phyloP scores from a whole-genome alignment of 2,329 filamentous ascomycete species.

The Dryadomyces sulphureus region DNA sequence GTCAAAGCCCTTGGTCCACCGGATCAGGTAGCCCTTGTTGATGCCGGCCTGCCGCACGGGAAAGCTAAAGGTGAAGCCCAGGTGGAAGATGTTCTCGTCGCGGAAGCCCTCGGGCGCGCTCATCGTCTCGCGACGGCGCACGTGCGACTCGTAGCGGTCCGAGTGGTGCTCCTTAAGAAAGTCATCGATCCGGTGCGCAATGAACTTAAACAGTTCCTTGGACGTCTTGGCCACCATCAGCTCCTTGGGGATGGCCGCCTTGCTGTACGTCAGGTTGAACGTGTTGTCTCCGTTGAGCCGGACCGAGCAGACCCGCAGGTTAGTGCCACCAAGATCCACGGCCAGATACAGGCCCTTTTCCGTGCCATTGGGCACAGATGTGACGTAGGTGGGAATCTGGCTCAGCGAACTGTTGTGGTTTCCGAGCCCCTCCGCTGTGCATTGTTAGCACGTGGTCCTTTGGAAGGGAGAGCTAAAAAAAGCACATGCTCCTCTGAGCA shows the following conservation, averaged over 20 bases:
- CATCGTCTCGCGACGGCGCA: conserved; percentile 46
- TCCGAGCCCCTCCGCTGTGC: conserved; percentile 61
- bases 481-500: neutral
- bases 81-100: conserved; percentile 70
- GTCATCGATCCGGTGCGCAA: conserved; percentile 79
- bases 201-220: conserved; percentile 77
- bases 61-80: conserved; percentile 99
- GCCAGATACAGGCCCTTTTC: conserved; percentile 96
- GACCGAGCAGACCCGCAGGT: conserved; percentile 95
- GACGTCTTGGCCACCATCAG: conserved; percentile 83
- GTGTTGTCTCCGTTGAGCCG: conserved; percentile 87
- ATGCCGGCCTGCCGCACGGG: conserved; percentile 88
- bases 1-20: conserved; percentile 98
- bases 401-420: conserved; percentile 70
- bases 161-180: conserved; percentile 81
- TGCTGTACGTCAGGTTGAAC: conserved; percentile 84
- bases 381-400: conserved; percentile 96
- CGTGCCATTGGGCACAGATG: conserved; percentile 86
- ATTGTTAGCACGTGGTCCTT: neutral
- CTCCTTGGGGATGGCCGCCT: conserved; percentile 77
- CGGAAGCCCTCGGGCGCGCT: conserved; percentile 43
- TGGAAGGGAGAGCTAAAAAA: neutral
- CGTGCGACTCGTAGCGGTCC: conserved; percentile 65
- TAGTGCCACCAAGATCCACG: conserved; percentile 94
- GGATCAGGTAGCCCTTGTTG: conserved; percentile 84